These are phyloP conservation scores for Fusarium citri DNA, from an alignment of 2,329 filamentous ascomycete species.

Conservation along the genomic window DNA sequence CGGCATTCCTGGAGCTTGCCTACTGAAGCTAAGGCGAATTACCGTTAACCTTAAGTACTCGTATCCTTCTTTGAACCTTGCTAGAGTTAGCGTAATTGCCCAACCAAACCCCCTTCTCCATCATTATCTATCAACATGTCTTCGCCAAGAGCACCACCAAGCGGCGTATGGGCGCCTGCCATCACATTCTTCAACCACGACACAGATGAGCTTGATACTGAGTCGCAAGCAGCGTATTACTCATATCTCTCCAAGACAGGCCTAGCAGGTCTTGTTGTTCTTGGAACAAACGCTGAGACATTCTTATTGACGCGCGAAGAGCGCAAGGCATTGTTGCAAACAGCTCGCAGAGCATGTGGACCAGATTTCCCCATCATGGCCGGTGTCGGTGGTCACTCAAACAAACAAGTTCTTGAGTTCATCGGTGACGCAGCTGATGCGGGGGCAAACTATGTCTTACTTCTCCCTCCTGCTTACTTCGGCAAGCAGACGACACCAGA, in stretches of 20 bases:
- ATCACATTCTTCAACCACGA: slow-evolving; percentile 65
- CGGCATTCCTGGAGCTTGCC: neutral
- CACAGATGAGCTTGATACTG: slow-evolving; percentile 61
- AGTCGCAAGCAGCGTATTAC: slow-evolving; percentile 63
- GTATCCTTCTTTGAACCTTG: neutral
- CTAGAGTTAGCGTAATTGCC: neutral
- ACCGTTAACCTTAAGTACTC: slow-evolving; percentile 36
- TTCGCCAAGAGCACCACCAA: slow-evolving; percentile 37
- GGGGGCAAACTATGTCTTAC: slow-evolving; percentile 70
- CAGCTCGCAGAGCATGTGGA: slow-evolving; percentile 79
- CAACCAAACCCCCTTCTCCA: neutral
- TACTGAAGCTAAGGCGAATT: neutral
- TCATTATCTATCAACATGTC: slow-evolving; percentile 23
- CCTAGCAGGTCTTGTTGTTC: slow-evolving; percentile 63
- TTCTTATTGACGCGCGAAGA: slow-evolving; percentile 69
- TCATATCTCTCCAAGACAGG: slow-evolving; percentile 62
- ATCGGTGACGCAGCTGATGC: slow-evolving; percentile 69
- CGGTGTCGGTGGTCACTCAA: slow-evolving; percentile 73
- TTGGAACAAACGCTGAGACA: slow-evolving; percentile 68
- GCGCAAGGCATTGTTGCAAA: slow-evolving; percentile 64
- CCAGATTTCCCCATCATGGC: slow-evolving; percentile 88
- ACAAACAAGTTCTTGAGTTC: slow-evolving; percentile 70
- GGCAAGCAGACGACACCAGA: slow-evolving; percentile 69
- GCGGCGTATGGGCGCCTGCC: slow-evolving; percentile 63
- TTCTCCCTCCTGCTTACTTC: slow-evolving; percentile 74